phyloP scores from a whole-genome alignment of 306 rosid genomes.

The Betula pendula region DNA sequence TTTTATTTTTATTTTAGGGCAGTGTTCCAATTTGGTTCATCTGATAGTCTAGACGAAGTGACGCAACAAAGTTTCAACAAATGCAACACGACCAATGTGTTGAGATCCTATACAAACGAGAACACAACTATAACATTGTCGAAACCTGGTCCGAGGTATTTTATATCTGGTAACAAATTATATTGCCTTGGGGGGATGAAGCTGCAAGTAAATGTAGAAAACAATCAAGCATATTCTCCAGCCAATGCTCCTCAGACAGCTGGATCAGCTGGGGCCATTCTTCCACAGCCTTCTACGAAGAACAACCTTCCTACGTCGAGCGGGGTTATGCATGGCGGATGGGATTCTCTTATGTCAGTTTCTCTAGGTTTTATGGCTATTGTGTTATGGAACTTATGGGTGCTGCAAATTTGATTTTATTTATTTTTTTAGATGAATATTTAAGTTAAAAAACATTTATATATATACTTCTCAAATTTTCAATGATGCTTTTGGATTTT shows the following conservation, averaged over 20 bases:
- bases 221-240: conserved; percentile 39
- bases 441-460: background rate
- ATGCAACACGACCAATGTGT: conserved; percentile 66
- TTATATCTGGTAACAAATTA: conserved; percentile 66
- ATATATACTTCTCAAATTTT: too few species aligned
- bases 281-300: conserved; percentile 50
- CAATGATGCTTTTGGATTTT: too few species aligned
- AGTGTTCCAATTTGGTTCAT: conserved; percentile 84
- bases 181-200: conserved; percentile 91
- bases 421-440: too few species aligned
- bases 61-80: conserved; percentile 46
- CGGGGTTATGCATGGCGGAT: conserved; percentile 23
- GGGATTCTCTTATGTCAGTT: background rate
- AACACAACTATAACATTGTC: conserved; percentile 71
- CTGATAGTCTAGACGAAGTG: conserved; percentile 58
- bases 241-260: conserved; percentile 47
- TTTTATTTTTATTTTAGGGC: too few species aligned
- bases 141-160: conserved; percentile 60
- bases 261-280: conserved; percentile 17
- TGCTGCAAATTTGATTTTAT: too few species aligned
- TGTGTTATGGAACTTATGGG: too few species aligned
- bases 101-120: conserved; percentile 50
- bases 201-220: conserved; percentile 52
- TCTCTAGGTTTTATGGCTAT: conserved; percentile 17
- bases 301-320: conserved; percentile 43